Evolutionary conservation across 495 filamentous ascomycete species (phyloP), one percentile per base, ranked within the genome.

Genomic region (Podospora australis): DNA sequence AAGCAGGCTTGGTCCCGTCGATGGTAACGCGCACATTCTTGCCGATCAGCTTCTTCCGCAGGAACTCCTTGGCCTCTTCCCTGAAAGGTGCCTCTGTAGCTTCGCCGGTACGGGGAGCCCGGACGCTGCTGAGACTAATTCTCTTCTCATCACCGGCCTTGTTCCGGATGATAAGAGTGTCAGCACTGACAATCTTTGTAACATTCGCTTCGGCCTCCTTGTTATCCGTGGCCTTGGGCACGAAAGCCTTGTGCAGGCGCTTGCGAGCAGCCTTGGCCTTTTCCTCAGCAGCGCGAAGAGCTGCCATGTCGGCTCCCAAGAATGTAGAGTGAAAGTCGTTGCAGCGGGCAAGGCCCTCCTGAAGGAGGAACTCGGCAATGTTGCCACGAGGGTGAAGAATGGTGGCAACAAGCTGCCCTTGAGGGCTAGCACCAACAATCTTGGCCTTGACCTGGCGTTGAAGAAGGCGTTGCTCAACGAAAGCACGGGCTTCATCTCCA

Each of bases 21-120:
- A 92, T 80, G 16, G 77, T 82, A 24, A 96, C 76, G 64, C 81
- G 82, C 35, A 97, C 89, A 57, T 95, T 87, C 70, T 99, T 99
- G 28, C 88, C 94, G 58, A 99, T 97, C 4, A 96, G 67, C 60
- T 81, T 87, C 75, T 96, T 96, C 28, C 94, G 80, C 52, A 97
- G 68, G 61, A 86, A 97, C 64, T 99, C 94, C 71, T 97, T 97
- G 13, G 94, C 91, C 55, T 96, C 91, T 9, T 91, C 84, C 47
- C 80, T 78, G 67, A 88, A 97, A 2, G 90, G 90, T 13, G 86
- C 77, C 65, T 97, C 75, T 5, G 67, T 58, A 3, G 70, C 56
- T 48, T 80, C 77, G 22, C 64, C 66, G 6, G 63, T 50, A 53
- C 96, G 90, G 13, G 94, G 94, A 35, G 92, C 91, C 34, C 94